A percentile compares a stretch with the other conserved stretches of the same genome.
phyloP scores from a whole-genome alignment of 805 yeast genomes.

The Suhomyces sp. region DNA sequence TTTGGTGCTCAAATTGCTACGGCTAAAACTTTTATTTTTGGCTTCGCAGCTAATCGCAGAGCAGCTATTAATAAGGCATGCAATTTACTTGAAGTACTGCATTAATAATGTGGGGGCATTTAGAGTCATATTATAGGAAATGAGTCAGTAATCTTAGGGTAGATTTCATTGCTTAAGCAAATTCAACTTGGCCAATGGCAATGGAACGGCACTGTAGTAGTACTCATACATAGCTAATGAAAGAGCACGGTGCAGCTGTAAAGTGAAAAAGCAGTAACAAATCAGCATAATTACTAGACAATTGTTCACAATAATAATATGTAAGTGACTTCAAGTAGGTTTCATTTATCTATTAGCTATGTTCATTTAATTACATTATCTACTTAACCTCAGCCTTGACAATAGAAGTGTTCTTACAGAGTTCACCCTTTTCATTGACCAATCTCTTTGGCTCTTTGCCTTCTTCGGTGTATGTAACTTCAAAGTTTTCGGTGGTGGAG shows the following conservation, averaged over 20 bases:
- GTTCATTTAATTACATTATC: slow-evolving; percentile 6
- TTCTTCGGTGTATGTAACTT: slow-evolving; percentile 77
- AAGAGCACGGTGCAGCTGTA: background rate
- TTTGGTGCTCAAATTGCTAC: background rate
- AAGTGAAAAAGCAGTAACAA: no score
- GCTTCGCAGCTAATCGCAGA: background rate
- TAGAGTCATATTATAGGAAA: no score
- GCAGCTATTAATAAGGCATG: background rate
- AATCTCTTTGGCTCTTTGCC: slow-evolving; percentile 72
- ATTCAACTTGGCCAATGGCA: background rate
- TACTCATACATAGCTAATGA: background rate
- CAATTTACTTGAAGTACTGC: background rate
- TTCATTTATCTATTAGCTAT: background rate
- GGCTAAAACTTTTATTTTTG: background rate
- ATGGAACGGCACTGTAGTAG: background rate
- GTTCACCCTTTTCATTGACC: slow-evolving; percentile 76
- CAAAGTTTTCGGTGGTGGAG: slow-evolving; percentile 70
- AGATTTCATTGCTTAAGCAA: background rate
- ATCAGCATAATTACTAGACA: no score
- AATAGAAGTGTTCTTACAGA: slow-evolving; percentile 69
- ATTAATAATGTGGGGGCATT: background rate
- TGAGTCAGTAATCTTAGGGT: no score
- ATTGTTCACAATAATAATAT: no score
- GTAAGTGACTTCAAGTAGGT: background rate
- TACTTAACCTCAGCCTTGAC: slow-evolving; percentile 79